Base-by-base conservation (phyloP, 768 basidiomycete species). In the Agaricus bisporus region DNA sequence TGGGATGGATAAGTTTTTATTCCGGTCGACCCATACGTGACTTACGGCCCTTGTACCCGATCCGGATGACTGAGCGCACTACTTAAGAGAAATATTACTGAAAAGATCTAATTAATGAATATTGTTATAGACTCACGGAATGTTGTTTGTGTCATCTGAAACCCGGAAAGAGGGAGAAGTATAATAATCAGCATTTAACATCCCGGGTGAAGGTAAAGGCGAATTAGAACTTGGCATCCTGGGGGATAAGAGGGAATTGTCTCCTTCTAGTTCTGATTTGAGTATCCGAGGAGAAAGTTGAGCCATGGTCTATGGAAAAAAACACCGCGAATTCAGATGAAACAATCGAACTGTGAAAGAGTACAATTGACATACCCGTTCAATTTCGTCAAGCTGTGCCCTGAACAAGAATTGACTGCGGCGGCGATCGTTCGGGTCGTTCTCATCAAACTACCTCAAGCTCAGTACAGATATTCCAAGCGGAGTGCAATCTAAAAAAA, bases 331-430 rank as follows among this genome's bases (percentile, higher is more conserved):
- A 20, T 49, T 44, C 15, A 53, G 41, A 28, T 35, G 41, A 58
- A 26, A 45, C 54, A 17, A 18, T 43, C 37, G 18, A 32, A 43
- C n/a, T 47, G 29, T 36, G 9, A 44, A 14, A 49, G 44, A 44
- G 32, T 39, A 25, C 32, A 22, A 44, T 25, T 43, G 28, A 61
- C 61, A 6, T 56, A 73, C 88, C 74, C 77, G 78, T 63, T 92
- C 89, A 44, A 92, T 86, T 66, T 86, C 85, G 63, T 92, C 90
- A 20, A 92, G 69, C 64, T 86, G 79, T 15, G 83, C 82, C 59
- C 75, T 82, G 82, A 91, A 81, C 41, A 85, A 68, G 58, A 82
- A 77, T 59, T 91, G 89, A 64, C 88, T 91, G 62, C 78, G 79
- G 39, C 88, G 77, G 55, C 80, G 78, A 67, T 89, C 88, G 61